Conservation (phyloP, 1,139 yeast genomes). For the Sugiyamaella paludigena region DNA sequence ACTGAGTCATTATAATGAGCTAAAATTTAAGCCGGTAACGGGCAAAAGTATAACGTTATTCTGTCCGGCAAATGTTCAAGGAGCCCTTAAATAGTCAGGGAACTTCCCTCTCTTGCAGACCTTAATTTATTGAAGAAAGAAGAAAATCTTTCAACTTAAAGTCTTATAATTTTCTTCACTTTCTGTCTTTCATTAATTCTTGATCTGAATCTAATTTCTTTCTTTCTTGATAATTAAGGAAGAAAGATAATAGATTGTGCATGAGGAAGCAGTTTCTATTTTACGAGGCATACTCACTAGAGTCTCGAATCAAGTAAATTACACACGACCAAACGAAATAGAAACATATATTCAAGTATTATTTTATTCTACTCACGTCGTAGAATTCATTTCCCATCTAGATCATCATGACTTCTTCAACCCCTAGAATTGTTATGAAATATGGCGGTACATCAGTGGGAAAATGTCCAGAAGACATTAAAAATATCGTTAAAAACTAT, state of each 20-base stretch:
- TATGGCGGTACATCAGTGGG: conserved; percentile 99
- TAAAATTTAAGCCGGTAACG: background rate
- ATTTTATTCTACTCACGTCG: background rate
- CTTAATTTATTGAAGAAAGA: background rate
- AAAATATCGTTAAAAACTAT: conserved; percentile 73
- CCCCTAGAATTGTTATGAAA: conserved; percentile 82
- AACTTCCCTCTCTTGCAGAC: background rate
- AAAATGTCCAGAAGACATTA: conserved; percentile 80
- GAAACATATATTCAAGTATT: background rate
- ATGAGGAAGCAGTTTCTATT: conserved; percentile 17
- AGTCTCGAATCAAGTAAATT: conserved; percentile 16
- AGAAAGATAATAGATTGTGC: conserved; percentile 4
- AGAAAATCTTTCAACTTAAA: too few relatives aligned
- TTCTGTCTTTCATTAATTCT: too few relatives aligned
- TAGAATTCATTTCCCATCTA: background rate
- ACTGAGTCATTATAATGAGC: background rate
- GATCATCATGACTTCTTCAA: conserved; percentile 12
- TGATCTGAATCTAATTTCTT: too few relatives aligned
- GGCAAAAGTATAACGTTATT: too few relatives aligned
- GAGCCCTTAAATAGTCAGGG: background rate
- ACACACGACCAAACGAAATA: background rate
- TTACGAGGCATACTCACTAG: conserved; percentile 19
- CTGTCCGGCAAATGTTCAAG: too few relatives aligned
- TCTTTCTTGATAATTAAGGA: too few relatives aligned
- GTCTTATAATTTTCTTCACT: too few relatives aligned